Base-by-base conservation (phyloP, 768 basidiomycete species). In the Mycena kentingensis region DNA sequence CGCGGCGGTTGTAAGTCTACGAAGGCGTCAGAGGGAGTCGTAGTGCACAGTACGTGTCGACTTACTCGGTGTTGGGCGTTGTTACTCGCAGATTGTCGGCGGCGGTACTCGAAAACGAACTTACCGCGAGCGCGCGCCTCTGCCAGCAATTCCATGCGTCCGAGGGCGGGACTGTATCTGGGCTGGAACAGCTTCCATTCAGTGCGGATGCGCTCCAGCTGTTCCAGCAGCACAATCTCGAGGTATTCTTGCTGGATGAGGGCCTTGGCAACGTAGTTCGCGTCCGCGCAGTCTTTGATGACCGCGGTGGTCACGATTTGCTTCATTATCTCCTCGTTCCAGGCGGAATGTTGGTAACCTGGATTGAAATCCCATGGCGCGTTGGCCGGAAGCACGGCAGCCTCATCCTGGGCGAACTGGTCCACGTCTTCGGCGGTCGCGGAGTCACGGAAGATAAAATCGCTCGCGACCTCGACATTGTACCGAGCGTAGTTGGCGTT, bases 171-270 rank as follows among this genome's bases (percentile, higher is more conserved):
- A 21, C n/a, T 21, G 22, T 49, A 52, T 51, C 42, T 46, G 25
- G 52, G 51, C 48, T 57, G 56, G 37, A 57, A 53, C 26, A 21
- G 32, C n/a, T 53, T 49, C 56, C 56, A 57, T 3, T 15, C 31
- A 36, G 2, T 24, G 3, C 44, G 38, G 38, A 49, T 53, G 10
- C 48, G 39, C 25, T 1, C 32, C 31, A 57, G 19, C 37, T 57
- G 48, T n/a, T 53, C 43, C 43, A 10, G 10, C 51, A 57, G 11
- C 35, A 53, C 3, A 13, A 26, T 24, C 43, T 53, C 51, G 48
- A 57, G n/a, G 42, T 28, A 32, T 32, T 53, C 51, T 16, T 48
- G 48, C 24, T 50, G 43, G 36, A 57, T 36, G 11, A 34, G 32
- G 28, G 22, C 10, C 19, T 50, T 16, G 37, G 35, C 26, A 41